A percentile compares a stretch with the other conserved stretches of the same genome.
Conservation (phyloP, 2,329 filamentous ascomycete genomes). For the Botrytis fragariae region DNA sequence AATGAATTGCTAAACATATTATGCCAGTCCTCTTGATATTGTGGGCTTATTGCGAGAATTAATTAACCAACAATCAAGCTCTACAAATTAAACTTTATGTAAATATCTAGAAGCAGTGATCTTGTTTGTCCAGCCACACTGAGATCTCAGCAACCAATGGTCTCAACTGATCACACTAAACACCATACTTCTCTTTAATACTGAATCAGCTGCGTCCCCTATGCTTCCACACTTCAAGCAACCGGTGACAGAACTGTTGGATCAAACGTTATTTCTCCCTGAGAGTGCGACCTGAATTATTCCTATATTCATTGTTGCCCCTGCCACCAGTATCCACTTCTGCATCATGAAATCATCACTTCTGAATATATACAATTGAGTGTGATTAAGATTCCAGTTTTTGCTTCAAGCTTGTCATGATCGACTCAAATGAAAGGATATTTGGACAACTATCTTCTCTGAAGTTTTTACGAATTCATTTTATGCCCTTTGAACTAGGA, state of each 20-base stretch:
- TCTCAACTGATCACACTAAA: neutral
- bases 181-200: fast-evolving
- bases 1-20: neutral
- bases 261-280: neutral
- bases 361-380: neutral
- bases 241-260: fast-evolving
- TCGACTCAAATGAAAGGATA: too few species aligned
- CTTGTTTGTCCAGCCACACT: fast-evolving
- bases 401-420: too few species aligned
- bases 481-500: neutral
- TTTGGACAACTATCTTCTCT: neutral
- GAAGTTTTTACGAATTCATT: neutral
- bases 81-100: neutral
- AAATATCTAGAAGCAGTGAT: fast-evolving
- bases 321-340: neutral
- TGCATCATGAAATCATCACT: neutral
- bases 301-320: neutral
- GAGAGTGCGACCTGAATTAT: neutral
- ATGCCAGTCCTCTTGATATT: neutral
- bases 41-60: neutral
- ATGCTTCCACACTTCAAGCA: neutral
- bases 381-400: too few species aligned
- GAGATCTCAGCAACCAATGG: fast-evolving
- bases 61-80: neutral
- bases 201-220: fast-evolving